Percentiles rank a stretch among this genome's conserved stretches.
phyloP scores from a whole-genome alignment of 176 grass and related monocot species.

The Cymbopogon citratus region DNA sequence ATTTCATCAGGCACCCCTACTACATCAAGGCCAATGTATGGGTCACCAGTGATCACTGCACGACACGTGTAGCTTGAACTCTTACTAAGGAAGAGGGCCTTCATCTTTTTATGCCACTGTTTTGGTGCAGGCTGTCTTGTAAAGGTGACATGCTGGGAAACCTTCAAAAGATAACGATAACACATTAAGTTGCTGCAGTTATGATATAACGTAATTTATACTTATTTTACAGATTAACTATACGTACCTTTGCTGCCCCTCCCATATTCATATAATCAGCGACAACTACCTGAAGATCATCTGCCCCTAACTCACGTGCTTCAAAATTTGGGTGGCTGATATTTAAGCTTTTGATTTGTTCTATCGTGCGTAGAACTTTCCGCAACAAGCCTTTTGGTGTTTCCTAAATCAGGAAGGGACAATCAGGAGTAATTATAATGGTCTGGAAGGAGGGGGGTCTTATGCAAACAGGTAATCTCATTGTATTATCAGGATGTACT shows the following conservation, averaged over 20 bases:
- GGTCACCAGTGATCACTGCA: conserved; percentile 60
- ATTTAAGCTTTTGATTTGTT: conserved; percentile 45
- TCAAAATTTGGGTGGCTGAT: conserved; percentile 36
- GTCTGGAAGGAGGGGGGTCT: not conserved
- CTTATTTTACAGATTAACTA: not conserved
- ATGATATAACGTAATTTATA: not conserved
- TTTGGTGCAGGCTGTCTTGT: conserved; percentile 31
- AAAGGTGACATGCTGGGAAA: conserved; percentile 28
- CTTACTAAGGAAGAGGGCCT: conserved; percentile 57
- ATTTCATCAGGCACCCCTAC: conserved; percentile 57
- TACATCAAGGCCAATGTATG: conserved; percentile 52
- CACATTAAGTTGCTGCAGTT: not conserved
- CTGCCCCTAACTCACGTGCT: conserved; percentile 37
- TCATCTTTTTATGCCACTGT: conserved; percentile 64
- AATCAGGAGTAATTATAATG: not conserved
- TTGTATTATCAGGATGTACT: conserved; percentile 19
- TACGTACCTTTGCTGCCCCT: conserved; percentile 45
- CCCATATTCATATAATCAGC: conserved; percentile 46
- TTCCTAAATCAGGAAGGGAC: conserved; percentile 32
- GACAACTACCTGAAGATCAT: conserved; percentile 45
- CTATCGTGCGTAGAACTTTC: conserved; percentile 39
- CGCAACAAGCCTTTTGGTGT: conserved; percentile 32
- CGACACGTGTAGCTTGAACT: conserved; percentile 55
- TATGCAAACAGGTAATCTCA: not conserved
- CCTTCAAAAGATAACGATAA: conserved; percentile 22